Evolutionary conservation across 768 basidiomycete species (phyloP).

Genomic region (Austroboletus festivus): DNA sequence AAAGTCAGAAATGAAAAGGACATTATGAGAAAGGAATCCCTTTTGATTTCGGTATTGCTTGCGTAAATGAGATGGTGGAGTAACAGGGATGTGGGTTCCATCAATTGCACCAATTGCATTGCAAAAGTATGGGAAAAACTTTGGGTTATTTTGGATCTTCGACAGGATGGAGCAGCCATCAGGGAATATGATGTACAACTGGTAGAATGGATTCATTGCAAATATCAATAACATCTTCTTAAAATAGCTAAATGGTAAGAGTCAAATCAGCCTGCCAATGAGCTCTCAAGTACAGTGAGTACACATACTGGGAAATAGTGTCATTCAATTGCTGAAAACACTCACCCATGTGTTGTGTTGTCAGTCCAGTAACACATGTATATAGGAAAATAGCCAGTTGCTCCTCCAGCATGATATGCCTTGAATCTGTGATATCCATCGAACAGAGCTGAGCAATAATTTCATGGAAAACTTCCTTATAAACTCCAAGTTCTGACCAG

Average conservation of each 20-base stretch:
- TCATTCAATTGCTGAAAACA: not conserved
- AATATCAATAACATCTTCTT: not conserved
- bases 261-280: not conserved
- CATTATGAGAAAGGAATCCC: constrained; percentile 36
- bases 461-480: too few species aligned
- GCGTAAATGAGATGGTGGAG: not conserved
- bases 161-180: not conserved
- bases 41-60: constrained; percentile 16
- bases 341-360: not conserved
- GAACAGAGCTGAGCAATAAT: too few species aligned
- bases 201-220: not conserved
- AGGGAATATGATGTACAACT: not conserved
- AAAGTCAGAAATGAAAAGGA: constrained; percentile 35
- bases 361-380: not conserved
- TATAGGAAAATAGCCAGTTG: not conserved
- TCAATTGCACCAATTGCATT: not conserved
- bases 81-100: constrained; percentile 1
- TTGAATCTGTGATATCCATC: too few species aligned
- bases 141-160: not conserved
- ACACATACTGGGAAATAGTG: not conserved
- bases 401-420: not conserved
- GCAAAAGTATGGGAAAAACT: not conserved
- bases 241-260: not conserved
- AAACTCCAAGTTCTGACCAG: too few species aligned
- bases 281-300: not conserved